Percentiles rank a stretch among this genome's conserved stretches.
Conservation (phyloP, 352 stramenopile species). For the Aphanomyces invadans region DNA sequence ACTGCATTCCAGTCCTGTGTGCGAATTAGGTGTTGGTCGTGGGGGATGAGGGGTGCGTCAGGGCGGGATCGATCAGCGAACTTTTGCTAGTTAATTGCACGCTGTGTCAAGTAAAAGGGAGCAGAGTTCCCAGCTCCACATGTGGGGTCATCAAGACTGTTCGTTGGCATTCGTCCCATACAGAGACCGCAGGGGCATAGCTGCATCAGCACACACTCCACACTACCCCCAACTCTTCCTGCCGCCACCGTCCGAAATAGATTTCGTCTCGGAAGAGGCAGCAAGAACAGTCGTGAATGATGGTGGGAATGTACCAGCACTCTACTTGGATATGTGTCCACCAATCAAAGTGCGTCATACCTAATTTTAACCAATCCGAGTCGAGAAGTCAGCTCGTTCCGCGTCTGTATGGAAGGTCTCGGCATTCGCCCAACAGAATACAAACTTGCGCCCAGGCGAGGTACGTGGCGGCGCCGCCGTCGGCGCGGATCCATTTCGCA, state of each 20-base stretch:
- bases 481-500: neutral
- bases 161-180: too few relatives aligned
- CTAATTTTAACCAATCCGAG: slow-evolving; percentile 1
- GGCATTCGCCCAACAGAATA: neutral
- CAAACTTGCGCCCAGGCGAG: neutral
- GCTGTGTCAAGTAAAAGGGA: too few relatives aligned
- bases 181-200: too few relatives aligned
- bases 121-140: too few relatives aligned
- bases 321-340: neutral
- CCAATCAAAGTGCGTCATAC: neutral
- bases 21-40: too few relatives aligned
- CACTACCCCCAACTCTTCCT: neutral
- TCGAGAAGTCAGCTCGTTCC: slow-evolving; percentile 1
- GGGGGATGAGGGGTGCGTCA: too few relatives aligned
- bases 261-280: neutral
- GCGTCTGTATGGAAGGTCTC: neutral
- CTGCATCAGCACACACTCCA: neutral
- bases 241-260: neutral
- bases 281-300: neutral
- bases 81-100: too few relatives aligned
- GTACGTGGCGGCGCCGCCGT: neutral
- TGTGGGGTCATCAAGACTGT: too few relatives aligned
- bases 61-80: too few relatives aligned
- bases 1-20: too few relatives aligned
- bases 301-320: neutral